Evolutionary conservation across 2,329 filamentous ascomycete species (phyloP), one percentile per base, ranked within the genome.

Genomic region (Cephalotrichum gorgonifer): DNA sequence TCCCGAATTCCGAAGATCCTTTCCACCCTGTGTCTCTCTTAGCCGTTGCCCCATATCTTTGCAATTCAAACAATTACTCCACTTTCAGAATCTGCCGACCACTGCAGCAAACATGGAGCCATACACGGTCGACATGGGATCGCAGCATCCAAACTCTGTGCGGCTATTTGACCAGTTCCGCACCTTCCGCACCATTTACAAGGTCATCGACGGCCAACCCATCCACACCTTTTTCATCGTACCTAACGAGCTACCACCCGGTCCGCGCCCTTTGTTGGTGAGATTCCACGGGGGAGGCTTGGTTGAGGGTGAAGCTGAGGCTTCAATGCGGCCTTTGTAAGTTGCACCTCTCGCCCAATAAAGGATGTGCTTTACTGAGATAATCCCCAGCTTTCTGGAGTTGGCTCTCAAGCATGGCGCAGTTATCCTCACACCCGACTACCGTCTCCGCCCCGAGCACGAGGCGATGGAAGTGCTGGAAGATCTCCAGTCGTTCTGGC

Each of bases 291-390:
- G 44, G 2, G 44, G 44, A 33, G 44, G 44, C 6, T 44, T 28
- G 3, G 44, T 46, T 15, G 44, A 46, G 22, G 44, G 44, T 12
- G 44, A 46, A 46, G 44, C 44, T 4, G 44, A 46, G 15, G 44
- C 44, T 46, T 46, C 44, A 11, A 46, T 46, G 6, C 44, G 44
- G 6, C 44, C 44, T 20, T 46, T 46, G 44, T 46, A 46, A 46
- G 44, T 25, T 17, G 8, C 14, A 3, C 28, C 8, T 38, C 33
- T 15, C 15, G 20, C 11, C 8, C 9, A 17, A 15, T 9, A 17
- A 3, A 20, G 14, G 5, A 17, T 20, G 2, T 38, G 9, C 8
- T 38, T 38, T 38, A 20, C 33, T 38, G 8, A 38, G 3, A 4
- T 22, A 3, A 17, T 7, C 3, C 14, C 2, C 35, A 46, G 28